Base-by-base conservation (phyloP, 768 basidiomycete species). In the Hericium coralloides region DNA sequence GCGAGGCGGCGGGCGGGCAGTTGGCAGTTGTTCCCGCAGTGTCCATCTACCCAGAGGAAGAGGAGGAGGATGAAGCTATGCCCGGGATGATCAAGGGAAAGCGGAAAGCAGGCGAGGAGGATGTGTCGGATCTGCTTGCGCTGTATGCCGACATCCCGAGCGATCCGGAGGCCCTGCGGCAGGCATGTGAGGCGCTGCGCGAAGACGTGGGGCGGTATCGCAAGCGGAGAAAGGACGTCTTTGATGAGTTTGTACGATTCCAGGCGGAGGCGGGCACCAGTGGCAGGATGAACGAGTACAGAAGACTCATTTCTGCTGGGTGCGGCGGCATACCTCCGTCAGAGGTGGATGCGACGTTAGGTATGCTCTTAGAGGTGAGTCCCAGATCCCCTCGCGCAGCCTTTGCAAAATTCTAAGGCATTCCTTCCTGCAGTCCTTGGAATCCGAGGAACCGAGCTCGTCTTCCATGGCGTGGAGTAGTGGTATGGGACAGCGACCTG, bases 231-330 rank as follows among this genome's bases (percentile, higher is more conserved):
- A 81, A 82, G 63, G 77, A 76, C 12, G 75, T 83, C 58, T 92
- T 97, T 63, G 85, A 87, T 51, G 81, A 83, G 57, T 76, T 91
- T 61, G 89, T 89, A 12, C 79, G 76, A 31, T 86, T 89, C 70
- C 89, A 94, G 68, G 87, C 91, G 18, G 92, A 95, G 70, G 85
- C 89, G 0, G 95, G 95, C 4, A 97, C 94, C 0, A 84, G 87
- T 31, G 91, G 89, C 41, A 78, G 85, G 60, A 95, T 98, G 84
- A 77, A 80, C 4, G 89, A 95, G 62, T 99, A 98, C 69, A 76
- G 94, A 63, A 77, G 86, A 60, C 70, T 99, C 53, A 94, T 99
- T 64, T 87, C 88, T 36, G 85, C 92, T 15, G 94, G 92, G 0
- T 95, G 92, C 72, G 92, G 92, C 22, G 89, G 91, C 0, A 80